phyloP scores from a whole-genome alignment of 2,329 filamentous ascomycete genomes.

The Curvularia verruculosa region DNA sequence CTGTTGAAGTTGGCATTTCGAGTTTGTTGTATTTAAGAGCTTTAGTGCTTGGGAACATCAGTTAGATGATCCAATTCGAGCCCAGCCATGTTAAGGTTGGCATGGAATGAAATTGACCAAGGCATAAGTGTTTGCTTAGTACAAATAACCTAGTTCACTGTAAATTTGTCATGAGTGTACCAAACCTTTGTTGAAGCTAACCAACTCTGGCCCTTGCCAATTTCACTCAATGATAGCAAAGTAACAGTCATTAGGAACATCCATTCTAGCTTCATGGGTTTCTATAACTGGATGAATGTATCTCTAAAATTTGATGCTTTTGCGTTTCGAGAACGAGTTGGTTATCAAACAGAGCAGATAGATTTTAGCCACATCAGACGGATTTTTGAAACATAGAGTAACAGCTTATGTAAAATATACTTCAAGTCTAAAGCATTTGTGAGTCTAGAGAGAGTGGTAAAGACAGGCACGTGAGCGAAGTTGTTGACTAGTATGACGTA shows the following conservation, averaged over 20 bases:
- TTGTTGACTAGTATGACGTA: slow-evolving; percentile 1
- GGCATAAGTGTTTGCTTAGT: not conserved
- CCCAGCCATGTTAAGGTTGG: not conserved
- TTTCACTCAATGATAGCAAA: not conserved
- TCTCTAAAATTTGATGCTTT: not conserved
- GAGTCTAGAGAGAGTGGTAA: not conserved
- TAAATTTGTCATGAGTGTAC: not conserved
- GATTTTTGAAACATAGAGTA: not conserved
- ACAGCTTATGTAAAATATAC: not conserved
- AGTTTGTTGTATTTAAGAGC: not conserved
- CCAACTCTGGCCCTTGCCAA: not conserved
- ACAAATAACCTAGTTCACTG: not conserved
- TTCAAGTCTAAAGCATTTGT: not conserved
- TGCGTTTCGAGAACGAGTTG: not conserved
- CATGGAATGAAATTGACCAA: not conserved
- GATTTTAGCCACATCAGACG: not conserved
- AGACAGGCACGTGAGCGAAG: not conserved
- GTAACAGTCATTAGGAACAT: not conserved
- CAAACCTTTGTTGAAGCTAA: not conserved
- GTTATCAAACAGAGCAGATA: not conserved
- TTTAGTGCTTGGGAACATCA: too few species aligned
- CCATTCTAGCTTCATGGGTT: too few species aligned
- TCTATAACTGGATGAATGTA: not conserved
- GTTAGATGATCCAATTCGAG: not conserved
- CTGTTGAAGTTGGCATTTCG: not conserved